These are phyloP conservation scores for Moringa oleifera DNA, from an alignment of 345 rosid species.

Conservation along the genomic window DNA sequence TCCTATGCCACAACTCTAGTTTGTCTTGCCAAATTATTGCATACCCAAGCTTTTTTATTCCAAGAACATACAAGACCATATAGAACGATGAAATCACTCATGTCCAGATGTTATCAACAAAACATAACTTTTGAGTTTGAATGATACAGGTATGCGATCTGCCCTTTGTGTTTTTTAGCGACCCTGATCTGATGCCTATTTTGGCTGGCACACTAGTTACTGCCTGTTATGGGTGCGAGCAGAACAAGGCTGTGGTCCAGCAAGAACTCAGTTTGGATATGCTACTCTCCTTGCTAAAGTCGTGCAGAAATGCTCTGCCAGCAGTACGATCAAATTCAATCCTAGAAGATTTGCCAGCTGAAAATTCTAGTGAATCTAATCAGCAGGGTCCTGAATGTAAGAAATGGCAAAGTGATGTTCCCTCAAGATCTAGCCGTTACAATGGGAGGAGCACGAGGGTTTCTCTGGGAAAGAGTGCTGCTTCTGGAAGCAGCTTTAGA, in stretches of 20 bases:
- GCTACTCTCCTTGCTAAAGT: constrained; percentile 57
- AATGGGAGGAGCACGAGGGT: constrained; percentile 25
- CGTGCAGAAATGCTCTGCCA: constrained; percentile 48
- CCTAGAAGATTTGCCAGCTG: constrained; percentile 25
- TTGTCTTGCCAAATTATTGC: no score
- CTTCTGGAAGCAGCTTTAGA: constrained; percentile 32
- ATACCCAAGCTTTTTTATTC: no score
- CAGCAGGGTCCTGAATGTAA: constrained; percentile 36
- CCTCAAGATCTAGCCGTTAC: constrained; percentile 32
- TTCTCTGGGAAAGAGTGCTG: constrained; percentile 26
- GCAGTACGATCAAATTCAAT: constrained; percentile 19
- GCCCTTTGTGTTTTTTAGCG: constrained; percentile 70
- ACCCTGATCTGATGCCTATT: constrained; percentile 64
- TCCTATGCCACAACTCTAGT: no score
- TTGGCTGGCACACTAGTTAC: constrained; percentile 59
- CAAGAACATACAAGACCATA: no score
- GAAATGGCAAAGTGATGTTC: constrained; percentile 33
- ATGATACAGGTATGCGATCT: constrained; percentile 66
- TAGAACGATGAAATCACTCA: no score
- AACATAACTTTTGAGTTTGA: constrained; percentile 22
- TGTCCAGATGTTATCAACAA: constrained; percentile 1
- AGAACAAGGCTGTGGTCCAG: constrained; percentile 57
- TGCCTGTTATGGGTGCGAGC: constrained; percentile 66
- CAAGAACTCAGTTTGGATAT: constrained; percentile 69
- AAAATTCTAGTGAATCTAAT: constrained; percentile 31